Evolutionary conservation across 116 monocot species (phyloP).

Genomic region (Trichopus zeylanicus): DNA sequence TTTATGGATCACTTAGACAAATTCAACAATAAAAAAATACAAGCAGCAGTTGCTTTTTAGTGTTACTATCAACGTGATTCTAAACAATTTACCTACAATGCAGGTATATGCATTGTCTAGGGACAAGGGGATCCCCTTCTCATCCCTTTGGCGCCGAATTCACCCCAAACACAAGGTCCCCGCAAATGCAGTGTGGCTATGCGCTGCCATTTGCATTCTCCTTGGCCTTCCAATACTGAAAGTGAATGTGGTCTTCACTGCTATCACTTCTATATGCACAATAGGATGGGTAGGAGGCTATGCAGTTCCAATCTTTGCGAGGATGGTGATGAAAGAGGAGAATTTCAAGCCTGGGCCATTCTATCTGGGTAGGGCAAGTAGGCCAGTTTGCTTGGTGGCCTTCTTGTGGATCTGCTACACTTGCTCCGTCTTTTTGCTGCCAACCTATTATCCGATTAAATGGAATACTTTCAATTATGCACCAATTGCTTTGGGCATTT

Average conservation of each 20-base stretch:
- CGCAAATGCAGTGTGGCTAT: constrained; percentile 76
- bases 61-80: too few relatives aligned
- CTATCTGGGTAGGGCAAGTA: constrained; percentile 45
- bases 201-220: constrained; percentile 49
- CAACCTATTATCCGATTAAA: constrained; percentile 53
- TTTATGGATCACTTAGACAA: too few relatives aligned
- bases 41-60: too few relatives aligned
- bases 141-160: constrained; percentile 55
- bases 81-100: background rate
- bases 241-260: constrained; percentile 62
- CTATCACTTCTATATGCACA: constrained; percentile 66
- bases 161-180: constrained; percentile 74
- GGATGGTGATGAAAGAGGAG: constrained; percentile 58
- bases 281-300: constrained; percentile 79
- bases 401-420: constrained; percentile 85
- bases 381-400: constrained; percentile 56
- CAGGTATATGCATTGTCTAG: constrained; percentile 77
- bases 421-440: constrained; percentile 63
- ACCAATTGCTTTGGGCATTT: constrained; percentile 37
- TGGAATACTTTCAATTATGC: constrained; percentile 57
- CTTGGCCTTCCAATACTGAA: constrained; percentile 63
- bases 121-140: constrained; percentile 66
- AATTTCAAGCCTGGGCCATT: constrained; percentile 73
- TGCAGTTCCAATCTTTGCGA: constrained; percentile 69
- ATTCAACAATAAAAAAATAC: too few relatives aligned